These are phyloP conservation scores for Daldinia bambusicola DNA, from an alignment of 495 filamentous ascomycete species.

Conservation along the genomic window DNA sequence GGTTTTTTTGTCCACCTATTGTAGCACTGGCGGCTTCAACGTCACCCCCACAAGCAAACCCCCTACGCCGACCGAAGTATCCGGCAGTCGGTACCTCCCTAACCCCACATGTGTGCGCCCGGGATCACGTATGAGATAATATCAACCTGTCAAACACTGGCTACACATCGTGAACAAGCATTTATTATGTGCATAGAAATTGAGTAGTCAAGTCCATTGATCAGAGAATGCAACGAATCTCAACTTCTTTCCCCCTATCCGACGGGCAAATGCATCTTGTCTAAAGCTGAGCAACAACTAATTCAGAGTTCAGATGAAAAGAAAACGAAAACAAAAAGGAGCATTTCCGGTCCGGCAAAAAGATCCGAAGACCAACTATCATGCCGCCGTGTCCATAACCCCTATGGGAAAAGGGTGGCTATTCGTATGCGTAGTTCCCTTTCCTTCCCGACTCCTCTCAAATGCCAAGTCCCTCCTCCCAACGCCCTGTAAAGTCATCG, in stretches of 20 bases:
- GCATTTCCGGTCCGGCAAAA: constrained; percentile 4
- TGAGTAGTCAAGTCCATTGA: constrained; percentile 2
- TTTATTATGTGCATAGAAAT: not conserved
- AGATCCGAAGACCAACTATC: constrained; percentile 8
- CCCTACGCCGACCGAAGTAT: not conserved
- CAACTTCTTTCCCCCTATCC: constrained; percentile 28
- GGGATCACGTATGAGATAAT: not conserved
- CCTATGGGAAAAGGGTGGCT: constrained; percentile 1
- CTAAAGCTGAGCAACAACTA: constrained; percentile 14
- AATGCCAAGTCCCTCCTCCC: constrained; percentile 32
- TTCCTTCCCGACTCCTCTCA: constrained; percentile 39
- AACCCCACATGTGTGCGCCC: not conserved
- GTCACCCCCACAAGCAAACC: not conserved
- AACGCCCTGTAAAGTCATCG: constrained; percentile 39
- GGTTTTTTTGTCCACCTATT: too few relatives aligned
- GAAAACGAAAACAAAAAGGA: constrained; percentile 23
- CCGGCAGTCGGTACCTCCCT: not conserved
- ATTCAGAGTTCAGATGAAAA: constrained; percentile 24
- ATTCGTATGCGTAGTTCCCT: constrained; percentile 33
- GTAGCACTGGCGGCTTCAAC: not conserved
- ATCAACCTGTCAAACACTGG: not conserved
- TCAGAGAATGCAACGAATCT: constrained; percentile 23
- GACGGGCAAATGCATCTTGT: constrained; percentile 27
- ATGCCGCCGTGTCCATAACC: constrained; percentile 3
- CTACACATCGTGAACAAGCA: not conserved